Percentiles rank a stretch among this genome's conserved stretches.
These are phyloP conservation scores for Lactifluus piperatus DNA, from an alignment of 768 basidiomycete genomes.

Conservation along the genomic window DNA sequence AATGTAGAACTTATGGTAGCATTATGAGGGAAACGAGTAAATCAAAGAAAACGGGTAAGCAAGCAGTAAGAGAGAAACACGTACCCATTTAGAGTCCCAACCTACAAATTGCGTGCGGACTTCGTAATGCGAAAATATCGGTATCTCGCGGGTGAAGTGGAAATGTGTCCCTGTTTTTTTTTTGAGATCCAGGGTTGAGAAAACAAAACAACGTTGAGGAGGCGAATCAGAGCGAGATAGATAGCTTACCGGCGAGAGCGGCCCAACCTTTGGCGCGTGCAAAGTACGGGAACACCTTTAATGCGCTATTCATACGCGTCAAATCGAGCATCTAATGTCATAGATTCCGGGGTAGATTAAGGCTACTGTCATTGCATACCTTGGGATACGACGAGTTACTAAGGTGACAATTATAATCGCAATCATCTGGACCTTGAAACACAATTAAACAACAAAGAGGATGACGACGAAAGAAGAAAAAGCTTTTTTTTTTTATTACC, in stretches of 20 bases:
- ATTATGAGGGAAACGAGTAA: no score
- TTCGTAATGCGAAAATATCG: conserved; percentile 53
- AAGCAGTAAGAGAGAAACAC: no score
- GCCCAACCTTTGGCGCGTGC: conserved; percentile 53
- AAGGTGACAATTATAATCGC: conserved; percentile 65
- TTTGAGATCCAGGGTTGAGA: no score
- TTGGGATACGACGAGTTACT: conserved; percentile 80
- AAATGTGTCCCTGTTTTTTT: conserved; percentile 51
- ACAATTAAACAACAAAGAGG: not conserved
- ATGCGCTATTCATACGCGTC: conserved; percentile 36
- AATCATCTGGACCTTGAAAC: conserved; percentile 53
- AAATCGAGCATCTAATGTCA: conserved; percentile 27
- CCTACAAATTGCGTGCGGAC: conserved; percentile 44
- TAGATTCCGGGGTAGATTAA: not conserved
- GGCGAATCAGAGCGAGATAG: not conserved
- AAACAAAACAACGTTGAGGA: not conserved
- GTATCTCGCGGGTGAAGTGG: conserved; percentile 62
- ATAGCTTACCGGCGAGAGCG: conserved; percentile 38
- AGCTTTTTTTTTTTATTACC: no score
- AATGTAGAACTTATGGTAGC: no score
- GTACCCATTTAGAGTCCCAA: conserved; percentile 83
- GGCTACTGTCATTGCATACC: conserved; percentile 35
- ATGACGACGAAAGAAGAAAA: no score
- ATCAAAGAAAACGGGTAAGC: no score
- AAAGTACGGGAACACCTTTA: conserved; percentile 47